phyloP scores from a whole-genome alignment of 805 yeast genomes.

The Peterozyma xylosa region DNA sequence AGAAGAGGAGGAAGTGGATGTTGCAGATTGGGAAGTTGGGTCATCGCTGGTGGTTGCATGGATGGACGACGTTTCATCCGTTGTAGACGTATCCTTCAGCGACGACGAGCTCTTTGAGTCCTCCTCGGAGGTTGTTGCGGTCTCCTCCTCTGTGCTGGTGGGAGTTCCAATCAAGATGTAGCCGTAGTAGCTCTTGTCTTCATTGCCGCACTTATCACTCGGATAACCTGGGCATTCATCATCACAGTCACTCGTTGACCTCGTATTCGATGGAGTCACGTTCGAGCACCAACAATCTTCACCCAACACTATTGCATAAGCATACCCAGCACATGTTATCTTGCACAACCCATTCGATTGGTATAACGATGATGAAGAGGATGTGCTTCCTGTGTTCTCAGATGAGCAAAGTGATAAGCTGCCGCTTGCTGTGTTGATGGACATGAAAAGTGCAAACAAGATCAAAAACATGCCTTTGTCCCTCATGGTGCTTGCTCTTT shows the following conservation, averaged over 20 bases:
- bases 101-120: conserved; percentile 3
- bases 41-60: too few species aligned
- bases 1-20: conserved; percentile 17
- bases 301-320: conserved; percentile 37
- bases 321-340: conserved; percentile 28
- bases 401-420: conserved; percentile 15
- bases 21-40: conserved; percentile 14
- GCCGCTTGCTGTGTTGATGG: too few species aligned
- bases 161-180: conserved; percentile 10
- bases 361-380: conserved; percentile 9
- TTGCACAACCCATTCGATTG: conserved; percentile 36
- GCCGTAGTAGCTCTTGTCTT: conserved; percentile 14
- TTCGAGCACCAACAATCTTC: conserved; percentile 43
- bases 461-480: too few species aligned
- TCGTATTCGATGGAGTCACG: conserved; percentile 31
- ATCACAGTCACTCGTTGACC: conserved; percentile 24
- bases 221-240: conserved; percentile 37
- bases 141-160: neutral
- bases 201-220: conserved; percentile 31
- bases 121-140: neutral
- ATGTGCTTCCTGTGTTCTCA: conserved; percentile 17
- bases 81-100: conserved; percentile 18
- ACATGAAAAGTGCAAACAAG: too few species aligned
- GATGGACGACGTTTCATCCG: conserved; percentile 20
- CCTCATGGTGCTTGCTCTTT: too few species aligned